A percentile compares a stretch with the other conserved stretches of the same genome.
Conservation (phyloP, 73 alveolate species). For the Symbiodinium natans region DNA sequence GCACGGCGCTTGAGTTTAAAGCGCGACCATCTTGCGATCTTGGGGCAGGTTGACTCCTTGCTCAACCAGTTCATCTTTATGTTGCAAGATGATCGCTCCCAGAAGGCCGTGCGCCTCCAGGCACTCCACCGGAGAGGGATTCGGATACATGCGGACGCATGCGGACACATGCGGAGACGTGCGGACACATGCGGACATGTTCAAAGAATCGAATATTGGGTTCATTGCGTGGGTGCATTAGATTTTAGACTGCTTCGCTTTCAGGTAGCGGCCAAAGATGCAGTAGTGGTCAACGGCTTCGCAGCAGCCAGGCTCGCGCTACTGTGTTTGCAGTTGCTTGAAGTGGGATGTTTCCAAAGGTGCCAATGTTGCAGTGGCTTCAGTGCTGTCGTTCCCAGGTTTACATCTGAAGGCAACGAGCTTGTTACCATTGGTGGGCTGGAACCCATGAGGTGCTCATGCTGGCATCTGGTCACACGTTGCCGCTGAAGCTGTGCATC, state of each 20-base stretch:
- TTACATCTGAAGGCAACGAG: conserved; percentile 27
- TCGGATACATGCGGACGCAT: no score
- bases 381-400: no score
- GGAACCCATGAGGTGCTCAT: conserved; percentile 11
- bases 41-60: conserved; percentile 47
- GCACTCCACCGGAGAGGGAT: background rate
- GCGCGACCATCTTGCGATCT: background rate
- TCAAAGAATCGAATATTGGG: no score
- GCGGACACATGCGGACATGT: background rate
- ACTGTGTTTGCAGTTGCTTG: no score
- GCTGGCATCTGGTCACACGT: background rate
- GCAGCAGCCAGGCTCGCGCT: conserved; percentile 50
- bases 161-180: no score
- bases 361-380: no score
- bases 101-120: conserved; percentile 21
- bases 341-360: no score
- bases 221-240: no score
- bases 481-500: background rate
- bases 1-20: background rate
- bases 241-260: no score
- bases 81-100: conserved; percentile 29
- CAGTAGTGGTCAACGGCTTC: conserved; percentile 34
- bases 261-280: conserved; percentile 28
- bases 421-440: conserved; percentile 48
- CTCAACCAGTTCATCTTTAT: conserved; percentile 79